phyloP scores from a whole-genome alignment of 2,329 filamentous ascomycete species.

The Fusarium sp. region DNA sequence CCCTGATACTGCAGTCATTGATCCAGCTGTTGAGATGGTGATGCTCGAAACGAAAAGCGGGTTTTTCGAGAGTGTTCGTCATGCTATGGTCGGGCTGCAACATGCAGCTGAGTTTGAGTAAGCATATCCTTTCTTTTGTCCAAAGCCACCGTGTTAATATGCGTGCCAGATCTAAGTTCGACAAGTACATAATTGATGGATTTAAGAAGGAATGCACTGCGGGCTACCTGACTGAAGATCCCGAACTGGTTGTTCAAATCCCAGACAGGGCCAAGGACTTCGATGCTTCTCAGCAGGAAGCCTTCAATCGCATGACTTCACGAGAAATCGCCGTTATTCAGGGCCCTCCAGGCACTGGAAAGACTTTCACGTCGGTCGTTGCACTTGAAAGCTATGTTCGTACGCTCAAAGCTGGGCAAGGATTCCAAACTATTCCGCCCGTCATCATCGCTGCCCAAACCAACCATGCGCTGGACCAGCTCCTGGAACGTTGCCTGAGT shows the following conservation, averaged over 20 bases:
- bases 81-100: conserved; percentile 80
- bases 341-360: conserved; percentile 80
- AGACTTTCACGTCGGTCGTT: conserved; percentile 83
- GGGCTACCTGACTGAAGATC: conserved; percentile 43
- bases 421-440: conserved; percentile 56
- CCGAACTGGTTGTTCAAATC: background rate
- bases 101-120: conserved; percentile 65
- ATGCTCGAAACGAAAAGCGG: conserved; percentile 82
- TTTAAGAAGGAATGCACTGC: conserved; percentile 50
- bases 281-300: conserved; percentile 76
- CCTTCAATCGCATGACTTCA: conserved; percentile 76
- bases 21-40: conserved; percentile 75
- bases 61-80: conserved; percentile 81
- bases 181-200: conserved; percentile 68
- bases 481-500: conserved; percentile 71
- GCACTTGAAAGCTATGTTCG: conserved; percentile 64
- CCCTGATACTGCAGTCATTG: conserved; percentile 69
- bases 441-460: conserved; percentile 88
- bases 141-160: background rate
- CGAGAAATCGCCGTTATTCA: conserved; percentile 81
- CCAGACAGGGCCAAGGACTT: conserved; percentile 54
- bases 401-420: conserved; percentile 64
- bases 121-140: conserved; percentile 46
- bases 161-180: conserved; percentile 65
- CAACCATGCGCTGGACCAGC: conserved; percentile 89